Base-by-base conservation (phyloP, 2,329 filamentous ascomycete genomes). In the Aspergillus aculeatus region DNA sequence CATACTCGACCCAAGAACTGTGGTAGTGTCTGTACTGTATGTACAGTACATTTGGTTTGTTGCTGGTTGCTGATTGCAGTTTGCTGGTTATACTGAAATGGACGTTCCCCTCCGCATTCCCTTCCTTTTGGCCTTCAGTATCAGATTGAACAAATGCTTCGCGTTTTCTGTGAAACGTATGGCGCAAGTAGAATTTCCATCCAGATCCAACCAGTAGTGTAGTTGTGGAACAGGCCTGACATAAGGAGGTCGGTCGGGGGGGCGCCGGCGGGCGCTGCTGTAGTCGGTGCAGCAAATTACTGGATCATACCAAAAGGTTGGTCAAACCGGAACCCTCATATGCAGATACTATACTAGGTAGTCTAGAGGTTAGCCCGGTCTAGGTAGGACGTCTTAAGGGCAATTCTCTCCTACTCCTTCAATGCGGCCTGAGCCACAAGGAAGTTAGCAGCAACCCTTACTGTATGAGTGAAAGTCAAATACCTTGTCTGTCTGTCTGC, bases 391-490 rank as follows among this genome's bases (percentile, higher is more conserved):
- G 41, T 55, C 53, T 47, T 32, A 47, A 47, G 47, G 29, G 41
- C 53, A 50, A 50, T 50, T 50, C 29, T 61, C 32, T 52, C 47
- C 52, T 21, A 59, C 52, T 47, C 54, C 54, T 38, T 62, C 49
- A 59, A 62, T 55, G 62, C 60, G 64, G 63, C 63, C 65, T 68
- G 61, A 68, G 61, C 61, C 59, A 60, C 47, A 47, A 61, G 47
- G 49, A 50, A 48, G n/a, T 12, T 6, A 35, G 32, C 50, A 52
- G 50, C 53, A 48, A 58, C 63, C 65, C 60, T 65, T 67, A 66
- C 65, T 67, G 65, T 56, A 61, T 59, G 56, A 49, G 56, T 29
- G 56, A 64, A 64, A 66, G 62, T 62, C 53, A 44, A 65, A 59
- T 64, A 64, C 57, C 58, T 23, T 58, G 54, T 60, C 26, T 48